Conservation (phyloP, 441 rosid genomes). For the Euphorbia celastroides region DNA sequence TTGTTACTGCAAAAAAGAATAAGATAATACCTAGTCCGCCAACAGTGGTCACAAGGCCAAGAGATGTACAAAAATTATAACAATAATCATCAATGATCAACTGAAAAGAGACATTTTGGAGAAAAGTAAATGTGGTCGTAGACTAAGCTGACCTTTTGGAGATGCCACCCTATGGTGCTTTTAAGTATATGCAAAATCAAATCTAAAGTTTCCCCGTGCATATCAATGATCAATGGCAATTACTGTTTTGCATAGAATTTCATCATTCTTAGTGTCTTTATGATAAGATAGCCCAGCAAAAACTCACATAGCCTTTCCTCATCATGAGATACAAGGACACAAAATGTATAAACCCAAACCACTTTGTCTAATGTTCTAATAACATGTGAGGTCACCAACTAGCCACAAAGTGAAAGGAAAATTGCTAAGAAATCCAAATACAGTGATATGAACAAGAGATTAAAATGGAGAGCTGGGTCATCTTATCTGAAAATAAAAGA, state of each 20-base stretch:
- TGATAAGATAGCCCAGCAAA: not conserved
- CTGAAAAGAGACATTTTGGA: not conserved
- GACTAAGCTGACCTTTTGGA: not conserved
- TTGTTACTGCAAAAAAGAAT: conserved; percentile 30
- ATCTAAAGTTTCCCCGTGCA: no score
- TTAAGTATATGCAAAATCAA: not conserved
- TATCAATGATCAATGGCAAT: no score
- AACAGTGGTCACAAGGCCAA: not conserved
- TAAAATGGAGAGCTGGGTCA: no score
- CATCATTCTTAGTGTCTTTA: not conserved
- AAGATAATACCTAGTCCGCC: conserved; percentile 3
- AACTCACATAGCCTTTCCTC: not conserved
- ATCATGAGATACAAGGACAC: no score
- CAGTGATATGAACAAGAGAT: no score
- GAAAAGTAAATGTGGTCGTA: not conserved
- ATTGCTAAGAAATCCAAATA: no score
- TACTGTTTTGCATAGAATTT: not conserved
- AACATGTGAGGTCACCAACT: not conserved
- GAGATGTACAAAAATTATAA: not conserved
- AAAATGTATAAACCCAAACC: no score
- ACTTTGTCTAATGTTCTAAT: no score
- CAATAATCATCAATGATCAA: not conserved
- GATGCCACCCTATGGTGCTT: not conserved
- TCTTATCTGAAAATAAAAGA: no score
- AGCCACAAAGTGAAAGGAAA: no score